These are phyloP conservation scores for Pulicaria dysenterica DNA, from an alignment of 129 eudicot species.

Conservation along the genomic window DNA sequence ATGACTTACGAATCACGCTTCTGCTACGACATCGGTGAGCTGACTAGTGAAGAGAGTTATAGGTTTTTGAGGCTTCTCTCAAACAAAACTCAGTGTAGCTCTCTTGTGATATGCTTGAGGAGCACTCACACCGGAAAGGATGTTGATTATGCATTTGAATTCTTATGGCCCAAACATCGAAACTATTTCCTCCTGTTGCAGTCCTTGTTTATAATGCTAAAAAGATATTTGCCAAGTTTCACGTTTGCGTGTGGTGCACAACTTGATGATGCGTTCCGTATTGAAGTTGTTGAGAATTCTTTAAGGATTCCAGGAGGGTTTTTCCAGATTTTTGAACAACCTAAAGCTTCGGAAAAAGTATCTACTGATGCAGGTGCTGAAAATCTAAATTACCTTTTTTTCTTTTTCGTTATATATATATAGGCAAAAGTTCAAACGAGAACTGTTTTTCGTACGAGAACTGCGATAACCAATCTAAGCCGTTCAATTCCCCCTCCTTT, in stretches of 20 bases:
- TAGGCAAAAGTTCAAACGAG: no score
- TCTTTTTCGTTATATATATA: not conserved
- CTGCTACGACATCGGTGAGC: not conserved
- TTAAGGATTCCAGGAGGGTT: not conserved
- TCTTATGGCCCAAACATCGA: not conserved
- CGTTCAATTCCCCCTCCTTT: no score
- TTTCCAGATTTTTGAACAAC: not conserved
- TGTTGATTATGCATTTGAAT: slow-evolving; percentile 13
- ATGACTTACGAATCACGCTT: not conserved
- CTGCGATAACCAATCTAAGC: no score
- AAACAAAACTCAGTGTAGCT: not conserved
- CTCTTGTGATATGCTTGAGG: slow-evolving; percentile 18
- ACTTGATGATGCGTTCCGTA: not conserved
- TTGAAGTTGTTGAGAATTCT: not conserved
- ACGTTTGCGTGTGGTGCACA: not conserved
- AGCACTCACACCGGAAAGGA: not conserved
- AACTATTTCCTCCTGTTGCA: not conserved
- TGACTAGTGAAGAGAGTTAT: no score
- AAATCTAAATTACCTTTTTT: not conserved
- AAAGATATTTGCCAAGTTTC: not conserved
- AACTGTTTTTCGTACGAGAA: no score
- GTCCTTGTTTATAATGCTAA: not conserved
- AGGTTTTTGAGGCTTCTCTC: not conserved
- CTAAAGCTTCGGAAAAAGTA: not conserved
- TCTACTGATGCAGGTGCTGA: not conserved